Evolutionary conservation across 1,284 basidiomycete species (phyloP).

Genomic region (Vanrija sp.): DNA sequence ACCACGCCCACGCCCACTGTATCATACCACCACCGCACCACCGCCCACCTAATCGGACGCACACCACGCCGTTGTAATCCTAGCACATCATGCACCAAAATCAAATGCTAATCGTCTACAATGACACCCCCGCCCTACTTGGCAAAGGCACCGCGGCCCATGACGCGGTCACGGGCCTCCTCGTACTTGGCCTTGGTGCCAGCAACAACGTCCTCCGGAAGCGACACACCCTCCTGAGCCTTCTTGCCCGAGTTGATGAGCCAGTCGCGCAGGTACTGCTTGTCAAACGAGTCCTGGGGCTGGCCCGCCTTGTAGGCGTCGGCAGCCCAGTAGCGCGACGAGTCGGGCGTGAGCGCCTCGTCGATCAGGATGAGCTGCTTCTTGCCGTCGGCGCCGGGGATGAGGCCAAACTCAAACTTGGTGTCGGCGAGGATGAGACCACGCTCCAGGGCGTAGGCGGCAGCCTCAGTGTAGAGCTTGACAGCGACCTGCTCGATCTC

Average conservation of each 20-base stretch:
- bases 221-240: constrained; percentile 69
- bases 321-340: constrained; percentile 92
- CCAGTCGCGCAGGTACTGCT: constrained; percentile 95
- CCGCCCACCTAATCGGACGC: too few relatives aligned
- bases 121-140: background rate
- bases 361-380: constrained; percentile 81
- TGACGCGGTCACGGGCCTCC: constrained; percentile 70
- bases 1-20: background rate
- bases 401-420: constrained; percentile 82
- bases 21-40: background rate
- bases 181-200: constrained; percentile 73
- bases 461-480: constrained; percentile 58
- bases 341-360: constrained; percentile 94
- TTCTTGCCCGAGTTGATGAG: constrained; percentile 66
- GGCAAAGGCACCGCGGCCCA: constrained; percentile 46
- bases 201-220: constrained; percentile 69
- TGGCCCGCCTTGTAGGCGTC: constrained; percentile 68
- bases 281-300: constrained; percentile 88
- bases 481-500: constrained; percentile 47
- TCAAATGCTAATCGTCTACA: background rate
- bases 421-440: constrained; percentile 97
- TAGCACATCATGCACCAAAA: background rate
- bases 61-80: background rate
- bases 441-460: constrained; percentile 67
- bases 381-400: constrained; percentile 42